Conservation (phyloP, 2,329 filamentous ascomycete species). For the Venturia pyrina region DNA sequence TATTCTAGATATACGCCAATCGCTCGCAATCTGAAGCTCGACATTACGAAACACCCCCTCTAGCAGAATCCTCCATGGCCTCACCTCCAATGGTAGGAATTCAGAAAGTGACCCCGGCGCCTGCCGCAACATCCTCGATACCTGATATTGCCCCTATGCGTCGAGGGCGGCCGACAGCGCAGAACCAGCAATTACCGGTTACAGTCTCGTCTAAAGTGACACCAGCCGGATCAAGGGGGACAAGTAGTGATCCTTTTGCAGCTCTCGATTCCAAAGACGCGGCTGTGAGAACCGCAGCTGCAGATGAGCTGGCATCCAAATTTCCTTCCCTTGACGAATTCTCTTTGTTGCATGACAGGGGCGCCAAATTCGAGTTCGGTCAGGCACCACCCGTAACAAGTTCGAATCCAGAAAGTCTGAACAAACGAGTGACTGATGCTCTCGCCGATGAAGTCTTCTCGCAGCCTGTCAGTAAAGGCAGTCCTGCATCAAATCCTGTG, state of each 20-base stretch:
- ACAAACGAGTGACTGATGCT: constrained; percentile 60
- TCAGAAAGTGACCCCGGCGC: constrained; percentile 65
- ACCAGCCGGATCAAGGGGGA: constrained; percentile 58
- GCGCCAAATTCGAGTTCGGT: constrained; percentile 72
- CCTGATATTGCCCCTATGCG: constrained; percentile 93
- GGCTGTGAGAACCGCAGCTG: constrained; percentile 38
- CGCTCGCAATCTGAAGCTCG: constrained; percentile 55
- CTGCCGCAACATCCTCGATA: constrained; percentile 56
- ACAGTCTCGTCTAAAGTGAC: constrained; percentile 39
- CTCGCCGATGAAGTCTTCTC: constrained; percentile 80
- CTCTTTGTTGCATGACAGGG: constrained; percentile 75
- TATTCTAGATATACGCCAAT: constrained; percentile 37
- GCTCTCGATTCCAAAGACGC: constrained; percentile 62
- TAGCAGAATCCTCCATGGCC: constrained; percentile 41
- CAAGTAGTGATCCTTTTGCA: constrained; percentile 75
- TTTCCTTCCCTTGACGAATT: constrained; percentile 94
- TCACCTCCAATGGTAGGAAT: constrained; percentile 62
- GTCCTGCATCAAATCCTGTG: constrained; percentile 6
- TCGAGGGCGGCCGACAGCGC: constrained; percentile 61
- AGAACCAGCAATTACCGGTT: constrained; percentile 34
- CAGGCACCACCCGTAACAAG: constrained; percentile 38
- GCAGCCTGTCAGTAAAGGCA: constrained; percentile 14
- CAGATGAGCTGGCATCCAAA: constrained; percentile 72
- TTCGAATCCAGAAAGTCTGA: constrained; percentile 43
- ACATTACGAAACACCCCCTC: constrained; percentile 49